Evolutionary conservation across 441 rosid genomes (phyloP).

Genomic region (Aleurites moluccanus): DNA sequence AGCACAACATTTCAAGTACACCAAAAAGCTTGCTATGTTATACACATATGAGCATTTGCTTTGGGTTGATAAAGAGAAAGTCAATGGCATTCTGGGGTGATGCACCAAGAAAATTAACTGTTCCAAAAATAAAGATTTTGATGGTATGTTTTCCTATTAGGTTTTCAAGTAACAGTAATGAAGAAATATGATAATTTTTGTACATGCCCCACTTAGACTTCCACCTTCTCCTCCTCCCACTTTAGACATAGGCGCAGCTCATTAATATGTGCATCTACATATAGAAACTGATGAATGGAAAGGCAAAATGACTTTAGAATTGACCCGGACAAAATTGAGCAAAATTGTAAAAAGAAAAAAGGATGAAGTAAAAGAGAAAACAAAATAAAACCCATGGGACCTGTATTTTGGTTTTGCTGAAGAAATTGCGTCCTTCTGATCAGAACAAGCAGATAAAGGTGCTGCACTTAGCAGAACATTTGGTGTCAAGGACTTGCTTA

Average conservation of each 20-base stretch:
- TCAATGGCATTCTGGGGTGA: not conserved
- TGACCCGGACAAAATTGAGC: too few relatives aligned
- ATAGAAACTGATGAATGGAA: not conserved
- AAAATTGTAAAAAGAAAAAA: not conserved
- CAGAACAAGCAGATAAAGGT: conserved; percentile 6
- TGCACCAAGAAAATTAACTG: not conserved
- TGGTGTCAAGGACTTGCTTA: not conserved
- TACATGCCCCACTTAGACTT: not conserved
- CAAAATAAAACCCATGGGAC: conserved; percentile 10
- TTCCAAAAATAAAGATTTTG: not conserved
- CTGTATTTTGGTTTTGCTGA: conserved; percentile 27
- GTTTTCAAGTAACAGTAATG: not conserved
- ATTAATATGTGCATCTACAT: too few relatives aligned
- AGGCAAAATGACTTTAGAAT: not conserved
- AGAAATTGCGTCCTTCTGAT: not conserved
- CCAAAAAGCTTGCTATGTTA: too few relatives aligned
- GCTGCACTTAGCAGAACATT: not conserved
- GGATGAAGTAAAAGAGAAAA: too few relatives aligned
- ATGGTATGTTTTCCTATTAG: not conserved
- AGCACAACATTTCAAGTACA: not conserved
- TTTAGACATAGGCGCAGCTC: not conserved
- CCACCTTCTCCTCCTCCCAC: not conserved
- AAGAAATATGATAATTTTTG: not conserved
- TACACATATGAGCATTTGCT: not conserved
- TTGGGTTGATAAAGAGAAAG: not conserved